These are phyloP conservation scores for Triticum aestivum DNA, from an alignment of 176 grass and related monocot genomes.

Conservation along the genomic window DNA sequence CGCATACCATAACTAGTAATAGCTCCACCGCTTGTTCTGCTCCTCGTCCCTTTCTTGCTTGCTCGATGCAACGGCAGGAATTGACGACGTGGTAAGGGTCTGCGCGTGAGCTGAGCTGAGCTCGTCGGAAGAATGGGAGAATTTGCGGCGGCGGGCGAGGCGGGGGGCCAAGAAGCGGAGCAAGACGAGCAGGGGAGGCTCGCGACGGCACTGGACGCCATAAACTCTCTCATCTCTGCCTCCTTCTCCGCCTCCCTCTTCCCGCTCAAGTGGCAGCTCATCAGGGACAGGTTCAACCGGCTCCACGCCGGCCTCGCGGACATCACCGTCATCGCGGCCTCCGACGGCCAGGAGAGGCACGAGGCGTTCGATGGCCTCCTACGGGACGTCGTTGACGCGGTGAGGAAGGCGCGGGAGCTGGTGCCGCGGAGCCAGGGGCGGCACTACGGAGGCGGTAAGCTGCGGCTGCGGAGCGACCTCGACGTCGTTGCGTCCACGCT, in stretches of 20 bases:
- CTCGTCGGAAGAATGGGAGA: slow-evolving; percentile 35
- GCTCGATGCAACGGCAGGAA: slow-evolving; percentile 12
- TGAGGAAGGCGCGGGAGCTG: slow-evolving; percentile 25
- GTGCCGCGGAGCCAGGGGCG: slow-evolving; percentile 56
- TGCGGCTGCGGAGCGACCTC: slow-evolving; percentile 82
- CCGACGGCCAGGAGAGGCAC: not conserved
- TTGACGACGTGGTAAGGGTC: not conserved
- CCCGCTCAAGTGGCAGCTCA: slow-evolving; percentile 75
- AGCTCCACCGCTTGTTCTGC: not conserved
- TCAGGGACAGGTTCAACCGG: slow-evolving; percentile 63
- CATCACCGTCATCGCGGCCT: slow-evolving; percentile 15
- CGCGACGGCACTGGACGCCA: slow-evolving; percentile 26
- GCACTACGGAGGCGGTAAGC: slow-evolving; percentile 73
- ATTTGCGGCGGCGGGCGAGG: not conserved
- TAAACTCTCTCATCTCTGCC: slow-evolving; percentile 36
- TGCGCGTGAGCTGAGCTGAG: not conserved
- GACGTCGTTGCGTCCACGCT: slow-evolving; percentile 54
- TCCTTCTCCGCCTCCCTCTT: slow-evolving; percentile 61
- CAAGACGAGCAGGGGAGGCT: slow-evolving; percentile 33
- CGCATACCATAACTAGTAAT: not conserved
- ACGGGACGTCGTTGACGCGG: slow-evolving; percentile 29
- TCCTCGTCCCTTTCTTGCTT: not conserved
- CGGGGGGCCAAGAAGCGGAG: slow-evolving; percentile 11
- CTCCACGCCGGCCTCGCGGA: slow-evolving; percentile 54
- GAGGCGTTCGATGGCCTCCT: slow-evolving; percentile 39